Evolutionary conservation across 805 yeast genomes (phyloP).

Genomic region (Yarrowia yakushimensis): DNA sequence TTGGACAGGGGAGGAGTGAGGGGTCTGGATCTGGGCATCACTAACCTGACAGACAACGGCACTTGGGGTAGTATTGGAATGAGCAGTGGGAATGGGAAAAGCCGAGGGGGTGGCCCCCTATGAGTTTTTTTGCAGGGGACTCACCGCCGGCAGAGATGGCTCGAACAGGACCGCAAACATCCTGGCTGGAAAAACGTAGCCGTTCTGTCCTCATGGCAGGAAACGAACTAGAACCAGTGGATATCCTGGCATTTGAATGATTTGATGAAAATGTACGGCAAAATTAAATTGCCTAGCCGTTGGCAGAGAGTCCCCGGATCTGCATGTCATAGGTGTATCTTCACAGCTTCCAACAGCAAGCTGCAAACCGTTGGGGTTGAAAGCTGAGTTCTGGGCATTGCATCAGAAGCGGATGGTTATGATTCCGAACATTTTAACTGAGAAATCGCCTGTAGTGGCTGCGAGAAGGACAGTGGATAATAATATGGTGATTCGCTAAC

Average conservation of each 20-base stretch:
- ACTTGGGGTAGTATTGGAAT: background rate
- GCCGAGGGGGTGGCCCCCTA: background rate
- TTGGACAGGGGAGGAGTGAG: background rate
- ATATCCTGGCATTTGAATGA: background rate
- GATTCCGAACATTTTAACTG: background rate
- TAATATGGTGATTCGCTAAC: background rate
- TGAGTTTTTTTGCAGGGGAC: background rate
- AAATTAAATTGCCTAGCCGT: background rate
- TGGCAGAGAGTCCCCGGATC: background rate
- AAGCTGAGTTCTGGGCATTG: background rate
- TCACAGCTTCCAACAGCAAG: background rate
- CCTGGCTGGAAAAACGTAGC: background rate
- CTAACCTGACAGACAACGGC: background rate
- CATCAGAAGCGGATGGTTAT: conserved; percentile 2
- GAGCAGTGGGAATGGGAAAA: background rate
- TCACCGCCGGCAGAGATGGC: background rate
- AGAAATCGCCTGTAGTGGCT: background rate
- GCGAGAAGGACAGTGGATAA: conserved; percentile 9
- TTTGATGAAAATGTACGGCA: background rate
- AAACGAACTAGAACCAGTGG: background rate
- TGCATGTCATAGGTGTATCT: background rate
- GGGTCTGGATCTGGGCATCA: conserved; percentile 17
- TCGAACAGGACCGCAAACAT: background rate
- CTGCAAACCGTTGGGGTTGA: background rate
- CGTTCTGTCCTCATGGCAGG: background rate